Base-by-base conservation (phyloP, 495 filamentous ascomycete genomes). In the Emericellopsis terricola region DNA sequence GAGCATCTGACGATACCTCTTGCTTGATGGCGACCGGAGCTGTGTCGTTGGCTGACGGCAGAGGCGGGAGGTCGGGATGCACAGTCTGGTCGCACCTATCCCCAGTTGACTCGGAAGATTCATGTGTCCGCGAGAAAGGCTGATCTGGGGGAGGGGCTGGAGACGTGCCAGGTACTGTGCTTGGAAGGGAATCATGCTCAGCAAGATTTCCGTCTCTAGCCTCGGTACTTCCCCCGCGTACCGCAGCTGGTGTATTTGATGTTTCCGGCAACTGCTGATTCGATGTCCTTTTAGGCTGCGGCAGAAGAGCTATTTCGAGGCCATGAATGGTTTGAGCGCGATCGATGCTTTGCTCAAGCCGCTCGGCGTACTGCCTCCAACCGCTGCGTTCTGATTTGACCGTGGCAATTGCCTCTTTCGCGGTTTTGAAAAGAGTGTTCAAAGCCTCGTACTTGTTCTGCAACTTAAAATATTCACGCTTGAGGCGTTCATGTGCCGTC, bases 1-100 rank as follows among this genome's bases (percentile, higher is more conserved):
- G 53, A 11, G 40, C 40, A 38, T 69, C 62, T 7, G 62, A 64
- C 28, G 52, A 56, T 10, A 53, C 54, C 20, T 64, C 61, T 15
- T 41, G 14, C 34, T 65, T 64, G 19, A 63, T 44, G 2, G 10
- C 32, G 15, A 56, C 40, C 10, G 20, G 28, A 2, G 33, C 11
- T 5, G 33, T 28, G 10, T 10, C 27, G 7, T 32, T 28, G 6
- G 41, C 43, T 17, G 54, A 11, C 23, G 23, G 35, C 0, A 47
- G 34, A 2, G 56, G 54, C 13, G 59, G 50, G 9, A 53, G 37
- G 29, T 41, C 21, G n/a, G n/a, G n/a, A n/a, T n/a, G n/a, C n/a
- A n/a, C n/a, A n/a, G n/a, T n/a, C n/a, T n/a, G n/a, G n/a, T n/a
- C n/a, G n/a, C n/a, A n/a, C n/a, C n/a, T n/a, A n/a, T n/a, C n/a